Evolutionary conservation across 2,329 filamentous ascomycete species (phyloP).

Genomic region (Cordyceps tenuipes): DNA sequence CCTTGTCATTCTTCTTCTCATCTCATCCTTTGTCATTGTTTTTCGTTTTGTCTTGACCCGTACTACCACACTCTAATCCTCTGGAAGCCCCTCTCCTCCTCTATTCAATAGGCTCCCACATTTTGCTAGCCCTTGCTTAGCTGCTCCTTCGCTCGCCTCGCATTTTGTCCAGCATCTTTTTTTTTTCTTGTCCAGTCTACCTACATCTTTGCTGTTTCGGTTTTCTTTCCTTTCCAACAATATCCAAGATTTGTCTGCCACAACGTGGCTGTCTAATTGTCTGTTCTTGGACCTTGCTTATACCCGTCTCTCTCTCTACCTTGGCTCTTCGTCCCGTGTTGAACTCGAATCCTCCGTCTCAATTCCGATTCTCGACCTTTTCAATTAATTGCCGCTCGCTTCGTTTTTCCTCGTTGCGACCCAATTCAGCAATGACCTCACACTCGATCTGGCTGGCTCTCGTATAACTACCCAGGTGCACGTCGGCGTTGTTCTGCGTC

Average conservation of each 20-base stretch:
- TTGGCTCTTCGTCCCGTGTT: not conserved
- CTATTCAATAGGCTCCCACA: not conserved
- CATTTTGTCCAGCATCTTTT: not conserved
- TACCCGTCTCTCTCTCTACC: not conserved
- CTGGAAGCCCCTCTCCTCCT: not conserved
- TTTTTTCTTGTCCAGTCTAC: not conserved
- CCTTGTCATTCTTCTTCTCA: conserved; percentile 11
- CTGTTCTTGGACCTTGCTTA: not conserved
- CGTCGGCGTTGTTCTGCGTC: not conserved
- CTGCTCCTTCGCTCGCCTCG: not conserved
- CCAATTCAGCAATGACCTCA: not conserved
- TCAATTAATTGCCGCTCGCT: not conserved
- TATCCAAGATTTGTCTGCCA: not conserved
- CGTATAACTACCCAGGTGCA: conserved; percentile 1
- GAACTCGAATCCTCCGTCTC: not conserved
- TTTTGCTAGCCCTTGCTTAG: not conserved
- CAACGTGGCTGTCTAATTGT: not conserved
- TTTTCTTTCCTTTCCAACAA: not conserved
- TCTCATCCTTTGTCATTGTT: not conserved
- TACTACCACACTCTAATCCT: not conserved
- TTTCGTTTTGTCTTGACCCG: not conserved
- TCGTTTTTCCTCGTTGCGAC: not conserved
- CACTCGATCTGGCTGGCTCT: not conserved
- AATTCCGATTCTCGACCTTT: not conserved
- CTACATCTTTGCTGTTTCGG: not conserved